Evolutionary conservation across 2,329 filamentous ascomycete species (phyloP), one percentile per base, ranked within the genome.

Genomic region (Alternaria hordeiaustralica): DNA sequence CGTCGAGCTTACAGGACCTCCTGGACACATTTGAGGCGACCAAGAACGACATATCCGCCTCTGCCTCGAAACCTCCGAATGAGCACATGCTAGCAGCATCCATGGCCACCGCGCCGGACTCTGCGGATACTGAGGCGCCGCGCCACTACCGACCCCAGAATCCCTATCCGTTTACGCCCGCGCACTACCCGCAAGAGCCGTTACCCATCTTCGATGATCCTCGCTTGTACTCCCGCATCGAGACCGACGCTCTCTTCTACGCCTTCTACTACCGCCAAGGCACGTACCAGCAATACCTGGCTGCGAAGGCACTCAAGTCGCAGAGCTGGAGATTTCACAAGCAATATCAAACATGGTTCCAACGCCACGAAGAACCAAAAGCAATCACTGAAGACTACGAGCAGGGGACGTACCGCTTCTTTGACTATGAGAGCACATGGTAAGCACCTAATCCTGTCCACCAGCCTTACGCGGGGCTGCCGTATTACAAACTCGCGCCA

Each of bases 291-390:
- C 96, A 99, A 79, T 97, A 94, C 77, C 86, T 98, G 63, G 94
- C 96, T 2, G 96, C 96, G 13, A 97, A 97, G 82, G 93, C 96
- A n/a, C 84, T 99, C 56, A 99, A 99, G 83, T 92, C 95, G 70
- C 96, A 99, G 81, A 97, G 94, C 81, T 99, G 96, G 96, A 88
- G 96, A 60, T 99, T 99, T 80, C 96, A 99, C 83, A 99, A 99
- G 85, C 96, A 98, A 81, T 99, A 99, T 78, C 96, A 82, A 81
- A 99, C 96, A 1, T 99, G 96, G 96, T 99, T 99, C 77, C 96
- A 99, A 81, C 88, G 96, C 55, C 96, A 99, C 71, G 96, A 99
- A 78, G 96, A 99, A 84, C 96, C 96, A 18, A 99, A 99, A 85
- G 94, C 90, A 73, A 99, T 99, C 76, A 98, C 96, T 0, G 96